These are phyloP conservation scores for Colletotrichum liaoningense DNA, from an alignment of 2,329 filamentous ascomycete species.

Conservation along the genomic window DNA sequence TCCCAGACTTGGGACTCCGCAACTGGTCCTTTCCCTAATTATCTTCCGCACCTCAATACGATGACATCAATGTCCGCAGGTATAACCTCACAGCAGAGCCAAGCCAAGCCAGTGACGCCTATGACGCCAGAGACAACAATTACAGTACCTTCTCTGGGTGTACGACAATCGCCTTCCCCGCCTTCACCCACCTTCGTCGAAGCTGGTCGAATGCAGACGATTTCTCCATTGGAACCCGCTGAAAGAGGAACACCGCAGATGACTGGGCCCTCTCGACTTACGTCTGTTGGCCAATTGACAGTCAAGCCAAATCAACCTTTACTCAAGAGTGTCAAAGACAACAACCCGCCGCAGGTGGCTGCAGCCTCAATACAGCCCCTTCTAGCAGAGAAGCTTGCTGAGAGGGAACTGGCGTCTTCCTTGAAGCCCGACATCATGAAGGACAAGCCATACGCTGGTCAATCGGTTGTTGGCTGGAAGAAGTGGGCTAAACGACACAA, in stretches of 20 bases:
- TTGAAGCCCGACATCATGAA: background rate
- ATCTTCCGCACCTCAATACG: too few relatives aligned
- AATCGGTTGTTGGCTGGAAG: background rate
- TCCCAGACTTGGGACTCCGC: too few relatives aligned
- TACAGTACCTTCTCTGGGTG: too few relatives aligned
- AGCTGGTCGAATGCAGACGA: background rate
- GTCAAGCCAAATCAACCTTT: background rate
- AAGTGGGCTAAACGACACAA: conserved; percentile 1
- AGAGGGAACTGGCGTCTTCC: background rate
- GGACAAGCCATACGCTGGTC: background rate
- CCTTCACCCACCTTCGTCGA: background rate
- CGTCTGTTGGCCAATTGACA: background rate
- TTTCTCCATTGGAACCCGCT: background rate
- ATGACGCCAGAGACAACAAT: too few relatives aligned
- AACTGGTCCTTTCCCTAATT: too few relatives aligned
- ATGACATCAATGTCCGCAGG: too few relatives aligned
- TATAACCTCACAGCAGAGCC: too few relatives aligned
- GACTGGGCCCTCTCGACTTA: background rate
- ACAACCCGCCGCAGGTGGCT: background rate
- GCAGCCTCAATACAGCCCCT: background rate
- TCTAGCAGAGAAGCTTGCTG: background rate
- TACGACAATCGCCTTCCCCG: too few relatives aligned
- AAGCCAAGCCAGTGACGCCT: too few relatives aligned
- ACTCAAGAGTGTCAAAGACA: background rate
- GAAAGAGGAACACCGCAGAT: background rate